Conservation (phyloP, 352 stramenopile species). For the Albugo laibachii region DNA sequence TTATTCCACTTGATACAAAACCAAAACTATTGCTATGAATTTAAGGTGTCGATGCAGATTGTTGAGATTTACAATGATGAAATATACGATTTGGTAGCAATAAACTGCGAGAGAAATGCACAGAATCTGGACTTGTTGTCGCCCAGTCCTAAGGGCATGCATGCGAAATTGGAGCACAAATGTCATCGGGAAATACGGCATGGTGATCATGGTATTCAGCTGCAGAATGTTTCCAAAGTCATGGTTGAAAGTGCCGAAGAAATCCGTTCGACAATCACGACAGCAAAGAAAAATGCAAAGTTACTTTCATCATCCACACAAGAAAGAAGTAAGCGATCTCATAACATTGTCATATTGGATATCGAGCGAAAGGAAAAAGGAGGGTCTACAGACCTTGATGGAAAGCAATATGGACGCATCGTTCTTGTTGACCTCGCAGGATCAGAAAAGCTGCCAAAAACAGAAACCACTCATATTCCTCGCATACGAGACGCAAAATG, state of each 20-base stretch:
- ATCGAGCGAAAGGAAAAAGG: slow-evolving; percentile 25
- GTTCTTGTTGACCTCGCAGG: slow-evolving; percentile 62
- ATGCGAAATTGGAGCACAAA: no score
- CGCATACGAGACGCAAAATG: slow-evolving; percentile 45
- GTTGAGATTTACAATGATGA: slow-evolving; percentile 81
- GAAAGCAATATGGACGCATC: slow-evolving; percentile 20
- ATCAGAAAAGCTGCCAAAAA: slow-evolving; percentile 43
- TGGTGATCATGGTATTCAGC: slow-evolving; percentile 36
- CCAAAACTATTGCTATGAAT: slow-evolving; percentile 26
- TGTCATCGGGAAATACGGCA: slow-evolving; percentile 39
- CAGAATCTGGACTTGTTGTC: no score
- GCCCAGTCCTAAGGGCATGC: no score
- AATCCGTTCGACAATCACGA: slow-evolving; percentile 17
- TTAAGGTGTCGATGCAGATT: slow-evolving; percentile 29
- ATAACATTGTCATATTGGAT: slow-evolving; percentile 38
- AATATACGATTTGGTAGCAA: slow-evolving; percentile 43
- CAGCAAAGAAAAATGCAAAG: slow-evolving; percentile 13
- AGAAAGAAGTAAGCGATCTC: slow-evolving; percentile 29
- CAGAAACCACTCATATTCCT: slow-evolving; percentile 13
- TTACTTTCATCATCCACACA: slow-evolving; percentile 10
- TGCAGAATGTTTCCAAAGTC: slow-evolving; percentile 38
- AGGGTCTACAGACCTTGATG: slow-evolving; percentile 8
- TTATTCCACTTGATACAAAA: slow-evolving; percentile 19
- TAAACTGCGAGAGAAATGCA: no score
- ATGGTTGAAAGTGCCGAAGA: slow-evolving; percentile 14